Evolutionary conservation across 108 stramenopile species (phyloP), one percentile per base, ranked within the genome.

Genomic region (Conticribra weissflogii): DNA sequence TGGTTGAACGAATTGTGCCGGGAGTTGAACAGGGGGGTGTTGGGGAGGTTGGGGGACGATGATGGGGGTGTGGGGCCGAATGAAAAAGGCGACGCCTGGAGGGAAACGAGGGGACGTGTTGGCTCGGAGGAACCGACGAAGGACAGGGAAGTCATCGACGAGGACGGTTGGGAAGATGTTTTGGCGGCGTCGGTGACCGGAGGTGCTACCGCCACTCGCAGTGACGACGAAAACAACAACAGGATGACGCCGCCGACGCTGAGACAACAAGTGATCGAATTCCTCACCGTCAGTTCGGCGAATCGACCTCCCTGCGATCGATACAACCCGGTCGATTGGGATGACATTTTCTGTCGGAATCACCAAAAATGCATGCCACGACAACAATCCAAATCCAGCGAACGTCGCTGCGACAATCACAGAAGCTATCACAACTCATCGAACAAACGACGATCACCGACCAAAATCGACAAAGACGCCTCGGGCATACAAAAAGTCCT

Each of bases 1-100:
- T 89, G 88, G 88, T 50, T 86, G 44, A 74, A 84, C 0, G 74
- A 79, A 65, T 66, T 89, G 36, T 41, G 36, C 18, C 56, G 72
- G 12, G 68, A 71, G 25, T 34, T 71, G 34, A 81, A 78, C 54
- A 78, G 82, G 47, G 47, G 34, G 36, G 36, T 5, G 5, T 9
- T 5, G 12, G 36, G 36, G 5, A 41, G 36, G 12, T 41, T 41
- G 36, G 36, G 36, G 12, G 36, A 41, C 12, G 36, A 41, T 5
- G 36, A 41, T 41, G 36, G 36, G 36, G 12, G 12, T 41, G 36
- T 9, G 5, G 36, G 36, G 36, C 5, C 8, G 5, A 12, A 41
- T 41, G 36, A 41, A 9, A n/a, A n/a, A n/a, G n/a, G n/a, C n/a
- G n/a, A n/a, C n/a, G n/a, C n/a, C n/a, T n/a, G n/a, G n/a, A n/a